Evolutionary conservation across 768 basidiomycete species (phyloP).

Genomic region (Rhodotorula paludigena): DNA sequence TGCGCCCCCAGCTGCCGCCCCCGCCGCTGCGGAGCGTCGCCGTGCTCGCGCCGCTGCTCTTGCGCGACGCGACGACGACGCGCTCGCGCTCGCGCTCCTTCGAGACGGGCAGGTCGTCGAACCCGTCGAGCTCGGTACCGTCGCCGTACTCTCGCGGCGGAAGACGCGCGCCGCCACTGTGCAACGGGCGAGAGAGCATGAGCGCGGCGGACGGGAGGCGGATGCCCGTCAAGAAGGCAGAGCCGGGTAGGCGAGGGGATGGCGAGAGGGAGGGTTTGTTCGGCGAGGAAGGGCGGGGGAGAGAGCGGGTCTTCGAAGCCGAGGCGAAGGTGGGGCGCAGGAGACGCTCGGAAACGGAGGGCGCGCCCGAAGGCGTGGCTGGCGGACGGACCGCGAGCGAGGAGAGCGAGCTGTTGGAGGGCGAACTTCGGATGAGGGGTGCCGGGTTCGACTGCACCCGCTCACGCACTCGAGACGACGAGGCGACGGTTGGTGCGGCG

Average conservation of each 20-base stretch:
- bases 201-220: constrained; percentile 7
- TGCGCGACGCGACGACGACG: neutral
- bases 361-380: neutral
- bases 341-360: neutral
- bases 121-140: constrained; percentile 50
- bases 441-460: constrained; percentile 17
- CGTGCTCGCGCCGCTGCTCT: constrained; percentile 3
- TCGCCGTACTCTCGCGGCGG: constrained; percentile 45
- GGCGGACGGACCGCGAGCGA: neutral
- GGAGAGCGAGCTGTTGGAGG: neutral
- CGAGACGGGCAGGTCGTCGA: constrained; percentile 49
- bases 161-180: neutral
- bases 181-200: constrained; percentile 4
- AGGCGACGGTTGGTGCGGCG: constrained; percentile 31
- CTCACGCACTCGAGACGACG: constrained; percentile 8
- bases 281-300: neutral
- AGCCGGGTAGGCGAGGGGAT: neutral
- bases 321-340: constrained; percentile 20
- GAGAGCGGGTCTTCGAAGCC: constrained; percentile 1
- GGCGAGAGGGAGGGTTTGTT: neutral
- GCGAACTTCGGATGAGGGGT: neutral
- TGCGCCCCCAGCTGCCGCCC: constrained; percentile 6
- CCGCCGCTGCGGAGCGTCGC: neutral
- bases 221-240: neutral
- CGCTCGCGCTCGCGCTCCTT: constrained; percentile 41